Evolutionary conservation across 768 basidiomycete species (phyloP), one percentile per base, ranked within the genome.

Genomic region (Agaricus blazei): DNA sequence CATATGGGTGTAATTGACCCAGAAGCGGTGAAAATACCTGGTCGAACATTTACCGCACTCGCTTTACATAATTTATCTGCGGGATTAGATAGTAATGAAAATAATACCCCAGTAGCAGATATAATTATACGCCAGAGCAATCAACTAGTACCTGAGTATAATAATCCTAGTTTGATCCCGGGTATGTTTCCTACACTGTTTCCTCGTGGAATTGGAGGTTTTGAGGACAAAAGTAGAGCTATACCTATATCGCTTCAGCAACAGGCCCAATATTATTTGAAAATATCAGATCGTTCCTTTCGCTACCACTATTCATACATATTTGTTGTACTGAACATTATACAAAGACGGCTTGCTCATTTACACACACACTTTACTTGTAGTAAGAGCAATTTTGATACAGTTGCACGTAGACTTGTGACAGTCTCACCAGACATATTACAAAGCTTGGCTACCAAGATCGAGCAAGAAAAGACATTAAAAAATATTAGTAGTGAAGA

Each of bases 201-300:
- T 62, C 76, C 76, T 0, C 77, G 69, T 60, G 74, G 77, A 0
- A 57, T 70, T 23, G 74, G 77, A 1, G 75, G 76, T 1, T 72
- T 75, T 57, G 70, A 78, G 52, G 63, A 79, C 54, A 15, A 11
- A 1, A 23, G 40, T 6, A 40, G 72, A 0, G 19, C 1, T 1
- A 24, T 19, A 0, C 5, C 44, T 1, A 7, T 78, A 0, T 67
- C 67, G 2, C 53, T 78, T 43, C 63, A 71, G 42, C 38, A 54
- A 0, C 75, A 78, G 24, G 63, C 69, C 0, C 64, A 65, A 29
- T 70, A 75, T 60, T 49, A 72, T 4, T 64, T 75, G 8, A 52
- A 38, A 12, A 29, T 75, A 1, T 4, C 45, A 1, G 72, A 77
- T 56, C 44, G 56, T 0, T 59, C 63, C 0, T 80, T 77, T 56